Evolutionary conservation across 257 asterid species (phyloP), one percentile per base, ranked within the genome.

Genomic region (Primulina eburnea): DNA sequence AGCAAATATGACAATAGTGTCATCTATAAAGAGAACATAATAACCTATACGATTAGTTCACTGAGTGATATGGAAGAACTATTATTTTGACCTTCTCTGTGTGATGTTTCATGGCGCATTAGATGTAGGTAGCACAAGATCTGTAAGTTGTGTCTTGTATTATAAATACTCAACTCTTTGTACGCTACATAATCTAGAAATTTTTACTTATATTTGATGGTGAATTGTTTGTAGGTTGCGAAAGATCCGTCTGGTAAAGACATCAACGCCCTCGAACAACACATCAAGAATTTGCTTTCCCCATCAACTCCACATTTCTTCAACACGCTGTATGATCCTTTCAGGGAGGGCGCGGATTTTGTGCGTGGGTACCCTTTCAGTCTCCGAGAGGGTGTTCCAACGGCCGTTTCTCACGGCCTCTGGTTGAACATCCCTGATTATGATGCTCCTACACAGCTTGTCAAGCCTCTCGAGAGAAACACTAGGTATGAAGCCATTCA

Each of bases 361-460:
- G 98, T 90, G 4, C 90, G 97, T 0, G 98, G 98, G 4, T 92
- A 92, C 82, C 98, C 98, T 50, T 92, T 92, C 84, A 90, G 98
- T 76, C 89, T 92, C 0, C 75, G 97, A 0, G 98, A 92, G 74
- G 97, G 98, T 4, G 90, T 85, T 17, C 90, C 97, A 0, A 92
- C 97, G 0, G 98, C 97, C 0, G 91, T 92, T 65, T 89, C 96
- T 6, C 98, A 89, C 47, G 96, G 98, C 62, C 91, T 92, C 71
- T 92, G 98, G 98, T 67, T 92, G 60, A 92, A 92, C 79, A 90
- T 92, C 37, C 98, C 98, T 30, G 98, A 92, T 72, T 92, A 92
- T 26, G 98, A 92, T 52, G 98, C 98, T 7, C 98, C 97, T n/a
- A 92, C 98, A 2, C 98, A 92, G 78, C 97, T 92, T 5, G 98